These are phyloP conservation scores for Tephrocybe sp. DNA, from an alignment of 768 basidiomycete species.

Conservation along the genomic window DNA sequence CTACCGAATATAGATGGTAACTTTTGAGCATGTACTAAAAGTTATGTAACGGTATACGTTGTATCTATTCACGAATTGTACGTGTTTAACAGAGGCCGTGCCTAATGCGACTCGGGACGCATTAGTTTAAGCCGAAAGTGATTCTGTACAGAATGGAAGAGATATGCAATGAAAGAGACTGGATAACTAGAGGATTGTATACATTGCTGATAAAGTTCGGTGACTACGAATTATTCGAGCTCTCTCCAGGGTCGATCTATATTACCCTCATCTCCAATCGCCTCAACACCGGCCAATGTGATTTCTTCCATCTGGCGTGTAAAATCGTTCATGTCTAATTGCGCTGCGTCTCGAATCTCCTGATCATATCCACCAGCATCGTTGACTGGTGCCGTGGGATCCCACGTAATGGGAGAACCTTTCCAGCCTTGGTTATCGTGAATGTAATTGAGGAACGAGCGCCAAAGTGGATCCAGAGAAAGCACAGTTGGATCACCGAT, in stretches of 20 bases:
- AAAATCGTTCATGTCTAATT: conserved; percentile 35
- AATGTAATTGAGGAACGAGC: conserved; percentile 59
- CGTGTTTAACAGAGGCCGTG: too few relatives aligned
- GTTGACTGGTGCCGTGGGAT: conserved; percentile 24
- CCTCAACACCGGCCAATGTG: conserved; percentile 17
- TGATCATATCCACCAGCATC: conserved; percentile 23
- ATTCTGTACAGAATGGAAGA: too few relatives aligned
- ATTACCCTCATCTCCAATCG: conserved; percentile 13
- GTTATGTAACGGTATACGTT: too few relatives aligned
- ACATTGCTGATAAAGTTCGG: too few relatives aligned
- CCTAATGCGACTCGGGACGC: too few relatives aligned
- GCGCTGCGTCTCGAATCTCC: conserved; percentile 21
- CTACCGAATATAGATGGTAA: too few relatives aligned
- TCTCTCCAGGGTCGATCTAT: conserved; percentile 22
- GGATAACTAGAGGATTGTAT: too few relatives aligned
- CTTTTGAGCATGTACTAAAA: too few relatives aligned
- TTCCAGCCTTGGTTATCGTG: conserved; percentile 51
- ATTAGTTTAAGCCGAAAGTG: too few relatives aligned
- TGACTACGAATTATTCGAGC: too few relatives aligned
- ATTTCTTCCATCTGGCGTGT: conserved; percentile 27
- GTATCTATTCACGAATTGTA: too few relatives aligned
- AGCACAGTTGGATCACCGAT: conserved; percentile 62
- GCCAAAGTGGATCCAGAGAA: conserved; percentile 60
- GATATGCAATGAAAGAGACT: too few relatives aligned
- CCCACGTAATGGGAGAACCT: conserved; percentile 40